Base-by-base conservation (phyloP, 1,284 basidiomycete species). In the Ganoderma meredithae region DNA sequence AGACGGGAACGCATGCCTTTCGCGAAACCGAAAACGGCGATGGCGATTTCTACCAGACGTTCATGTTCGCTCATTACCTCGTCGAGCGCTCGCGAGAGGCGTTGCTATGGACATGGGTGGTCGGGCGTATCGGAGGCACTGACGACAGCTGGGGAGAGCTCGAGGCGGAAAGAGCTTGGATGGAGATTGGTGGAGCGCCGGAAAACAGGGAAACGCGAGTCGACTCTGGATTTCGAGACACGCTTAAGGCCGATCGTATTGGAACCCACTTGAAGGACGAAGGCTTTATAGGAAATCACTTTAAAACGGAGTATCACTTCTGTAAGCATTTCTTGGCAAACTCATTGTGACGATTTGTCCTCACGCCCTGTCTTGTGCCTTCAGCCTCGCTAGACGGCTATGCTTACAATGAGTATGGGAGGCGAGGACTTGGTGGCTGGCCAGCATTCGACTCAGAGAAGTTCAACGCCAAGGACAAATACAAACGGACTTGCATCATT, bases 11-110 rank as follows among this genome's bases (percentile, higher is more conserved):
- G 61, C 79, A 78, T 72, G 76, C 77, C 43, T 83, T 79, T 76
- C 79, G 80, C 66, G 79, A 76, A 71, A 79, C 77, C 58, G 70
- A 74, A 49, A 64, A 65, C 59, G 73, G 73, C 56, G 75, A 73
- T 61, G 78, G 76, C 63, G 81, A 79, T 73, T 74, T 76, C 43
- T 80, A 77, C 72, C 77, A 76, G 66, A 71, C 81, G 61, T 82
- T 81, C 75, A 64, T 78, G 25, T 74, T 78, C 60, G 75, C 77
- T 33, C 81, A 82, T 73, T 82, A 78, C 60, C 67, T 80, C 40
- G 77, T 83, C 52, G 82, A 83, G 73, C 76, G 82, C n/a, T 78
- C 79, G 63, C 75, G 82, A 10, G 83, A 84, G 73, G 80, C 80
- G 7, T 71, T 83, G 25, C 72, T 84, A n/a, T 84, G 83, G 83